Base-by-base conservation (phyloP, 768 basidiomycete species). In the Naematelia encephala region DNA sequence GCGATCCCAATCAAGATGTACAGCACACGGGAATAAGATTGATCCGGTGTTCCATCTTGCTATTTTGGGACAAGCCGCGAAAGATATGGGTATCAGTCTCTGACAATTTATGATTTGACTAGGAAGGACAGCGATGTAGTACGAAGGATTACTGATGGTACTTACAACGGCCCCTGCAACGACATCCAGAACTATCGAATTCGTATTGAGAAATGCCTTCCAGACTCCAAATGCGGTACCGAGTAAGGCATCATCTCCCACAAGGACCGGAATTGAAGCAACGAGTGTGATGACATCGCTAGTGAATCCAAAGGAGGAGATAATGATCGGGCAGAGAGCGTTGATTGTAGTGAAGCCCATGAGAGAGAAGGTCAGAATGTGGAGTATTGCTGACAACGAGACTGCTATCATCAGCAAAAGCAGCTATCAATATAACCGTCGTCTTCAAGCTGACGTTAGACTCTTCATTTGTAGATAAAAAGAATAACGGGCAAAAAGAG, bases 1-100 rank as follows among this genome's bases (percentile, higher is more conserved):
- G 72, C 72, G 57, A 71, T 55, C n/a, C 68, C 73, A 61, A 75
- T 70, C 57, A 72, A 39, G 25, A 75, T 61, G 67, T 75, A 75
- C 22, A 75, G 62, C 43, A 75, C 71, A 48, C 65, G 64, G 54
- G 69, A 54, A 60, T 75, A 75, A 5, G 61, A 62, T n/a, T 59
- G 39, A 21, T 57, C 60, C 19, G 54, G 26, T n/a, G 70, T 64
- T 23, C 63, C 60, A 39, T 72, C 70, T 67, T 75, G 73, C 60
- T 67, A 53, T 44, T n/a, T 21, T 4, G n/a, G n/a, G n/a, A n/a
- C n/a, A n/a, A n/a, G n/a, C n/a, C n/a, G n/a, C n/a, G 16, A 39
- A 16, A 39, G 34, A 39, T 39, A 39, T 8, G 34, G 34, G 34
- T 39, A 39, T 8, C 8, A n/a, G n/a, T n/a, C n/a, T n/a, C n/a